phyloP scores from a whole-genome alignment of 768 basidiomycete genomes.

The Kwoniella dejecticola region DNA sequence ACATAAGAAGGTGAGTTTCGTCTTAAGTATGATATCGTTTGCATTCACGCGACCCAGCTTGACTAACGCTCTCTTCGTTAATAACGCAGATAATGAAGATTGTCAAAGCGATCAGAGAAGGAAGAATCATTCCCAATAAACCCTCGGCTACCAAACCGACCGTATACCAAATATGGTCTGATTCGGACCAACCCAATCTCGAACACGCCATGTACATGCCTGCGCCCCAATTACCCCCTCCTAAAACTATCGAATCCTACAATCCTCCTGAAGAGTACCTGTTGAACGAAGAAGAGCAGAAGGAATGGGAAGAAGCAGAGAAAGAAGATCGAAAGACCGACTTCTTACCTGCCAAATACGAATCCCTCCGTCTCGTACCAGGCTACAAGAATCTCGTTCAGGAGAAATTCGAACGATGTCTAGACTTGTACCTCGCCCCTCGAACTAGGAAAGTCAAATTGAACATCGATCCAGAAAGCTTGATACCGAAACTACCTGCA shows the following conservation, averaged over 20 bases:
- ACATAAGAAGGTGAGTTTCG: slow-evolving; percentile 80
- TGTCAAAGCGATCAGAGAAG: slow-evolving; percentile 94
- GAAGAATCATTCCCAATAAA: slow-evolving; percentile 86
- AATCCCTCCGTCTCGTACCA: slow-evolving; percentile 82
- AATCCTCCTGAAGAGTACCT: slow-evolving; percentile 98
- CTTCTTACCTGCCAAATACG: slow-evolving; percentile 83
- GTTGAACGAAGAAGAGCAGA: slow-evolving; percentile 75
- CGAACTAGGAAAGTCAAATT: slow-evolving; percentile 73
- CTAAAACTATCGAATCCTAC: slow-evolving; percentile 94
- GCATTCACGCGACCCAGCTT: no score
- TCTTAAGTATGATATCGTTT: no score
- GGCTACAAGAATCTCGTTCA: slow-evolving; percentile 90
- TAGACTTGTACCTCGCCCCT: slow-evolving; percentile 95
- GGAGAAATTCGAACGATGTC: slow-evolving; percentile 86
- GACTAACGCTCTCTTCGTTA: no score
- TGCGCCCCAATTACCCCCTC: slow-evolving; percentile 85
- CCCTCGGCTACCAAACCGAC: slow-evolving; percentile 69
- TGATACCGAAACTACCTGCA: slow-evolving; percentile 92
- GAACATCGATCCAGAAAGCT: slow-evolving; percentile 84
- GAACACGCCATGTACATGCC: slow-evolving; percentile 83
- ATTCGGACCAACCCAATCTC: slow-evolving; percentile 62
- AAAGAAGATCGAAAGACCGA: slow-evolving; percentile 86
- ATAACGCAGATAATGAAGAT: slow-evolving; percentile 90
- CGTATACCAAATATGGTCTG: slow-evolving; percentile 85
- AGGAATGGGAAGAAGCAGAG: slow-evolving; percentile 78